Evolutionary conservation across 768 basidiomycete species (phyloP).

Genomic region (Pleurotus platypus): DNA sequence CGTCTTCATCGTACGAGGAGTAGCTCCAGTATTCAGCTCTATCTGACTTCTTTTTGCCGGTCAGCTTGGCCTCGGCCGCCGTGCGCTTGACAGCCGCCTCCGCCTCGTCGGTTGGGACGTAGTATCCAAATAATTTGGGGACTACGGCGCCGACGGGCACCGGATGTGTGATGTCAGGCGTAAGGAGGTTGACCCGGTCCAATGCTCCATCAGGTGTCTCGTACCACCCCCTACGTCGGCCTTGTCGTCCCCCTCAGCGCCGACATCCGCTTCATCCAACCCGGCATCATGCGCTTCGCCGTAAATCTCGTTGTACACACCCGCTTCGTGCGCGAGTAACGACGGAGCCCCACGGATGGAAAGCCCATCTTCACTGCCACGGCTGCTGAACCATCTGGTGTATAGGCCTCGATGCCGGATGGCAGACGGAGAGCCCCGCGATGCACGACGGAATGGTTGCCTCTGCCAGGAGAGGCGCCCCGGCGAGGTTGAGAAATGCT

Average conservation of each 20-base stretch:
- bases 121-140: slow-evolving; percentile 67
- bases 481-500: not conserved
- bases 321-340: not conserved
- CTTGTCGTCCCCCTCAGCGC: not conserved
- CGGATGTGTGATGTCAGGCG: slow-evolving; percentile 34
- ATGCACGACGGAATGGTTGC: not conserved
- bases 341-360: not conserved
- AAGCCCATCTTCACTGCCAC: slow-evolving; percentile 1
- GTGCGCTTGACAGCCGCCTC: not conserved
- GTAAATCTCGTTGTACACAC: not conserved
- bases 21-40: not conserved
- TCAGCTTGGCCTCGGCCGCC: not conserved
- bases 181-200: slow-evolving; percentile 45
- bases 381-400: not conserved
- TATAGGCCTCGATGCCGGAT: not conserved
- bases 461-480: not conserved
- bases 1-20: not conserved
- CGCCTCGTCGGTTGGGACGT: slow-evolving; percentile 23
- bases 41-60: not conserved
- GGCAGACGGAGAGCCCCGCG: not conserved
- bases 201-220: slow-evolving; percentile 42
- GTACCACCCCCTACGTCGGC: not conserved
- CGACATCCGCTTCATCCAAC: not conserved
- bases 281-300: not conserved
- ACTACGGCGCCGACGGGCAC: slow-evolving; percentile 47